phyloP scores from a whole-genome alignment of 1,284 basidiomycete genomes.

The Melampsora americana region DNA sequence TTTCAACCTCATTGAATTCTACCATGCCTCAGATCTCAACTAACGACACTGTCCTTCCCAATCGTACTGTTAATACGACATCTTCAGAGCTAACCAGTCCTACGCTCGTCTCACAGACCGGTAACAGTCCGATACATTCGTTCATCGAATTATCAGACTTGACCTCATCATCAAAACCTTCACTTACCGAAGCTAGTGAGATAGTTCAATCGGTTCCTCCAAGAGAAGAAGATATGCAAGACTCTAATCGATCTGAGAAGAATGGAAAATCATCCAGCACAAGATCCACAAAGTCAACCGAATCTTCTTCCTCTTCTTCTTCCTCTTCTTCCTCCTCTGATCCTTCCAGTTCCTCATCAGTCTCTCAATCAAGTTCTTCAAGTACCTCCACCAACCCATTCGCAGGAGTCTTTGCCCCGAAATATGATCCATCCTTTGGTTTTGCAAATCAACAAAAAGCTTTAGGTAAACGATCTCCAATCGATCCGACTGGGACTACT shows the following conservation, averaged over 20 bases:
- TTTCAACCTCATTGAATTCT: not conserved
- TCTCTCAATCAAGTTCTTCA: slow-evolving; percentile 1
- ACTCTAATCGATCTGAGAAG: not conserved
- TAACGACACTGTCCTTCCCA: not conserved
- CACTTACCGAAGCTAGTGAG: not conserved
- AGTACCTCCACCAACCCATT: slow-evolving; percentile 7
- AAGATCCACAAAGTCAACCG: not conserved
- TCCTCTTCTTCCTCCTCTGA: not conserved
- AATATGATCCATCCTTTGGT: slow-evolving; percentile 5
- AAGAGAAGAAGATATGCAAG: slow-evolving; percentile 3
- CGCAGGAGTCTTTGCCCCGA: not conserved
- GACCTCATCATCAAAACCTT: not conserved
- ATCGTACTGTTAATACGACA: not conserved
- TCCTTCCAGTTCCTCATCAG: not conserved
- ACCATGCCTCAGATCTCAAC: not conserved
- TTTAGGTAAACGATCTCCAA: not conserved
- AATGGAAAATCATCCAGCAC: not conserved
- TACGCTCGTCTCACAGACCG: not conserved
- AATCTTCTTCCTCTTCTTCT: not conserved
- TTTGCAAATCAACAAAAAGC: not conserved
- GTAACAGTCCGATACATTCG: not conserved
- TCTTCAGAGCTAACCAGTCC: not conserved
- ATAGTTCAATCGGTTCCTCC: not conserved
- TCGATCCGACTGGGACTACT: not conserved
- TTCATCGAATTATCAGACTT: not conserved